Evolutionary conservation across 768 basidiomycete genomes (phyloP).

Genomic region (Wakefieldia striispora): DNA sequence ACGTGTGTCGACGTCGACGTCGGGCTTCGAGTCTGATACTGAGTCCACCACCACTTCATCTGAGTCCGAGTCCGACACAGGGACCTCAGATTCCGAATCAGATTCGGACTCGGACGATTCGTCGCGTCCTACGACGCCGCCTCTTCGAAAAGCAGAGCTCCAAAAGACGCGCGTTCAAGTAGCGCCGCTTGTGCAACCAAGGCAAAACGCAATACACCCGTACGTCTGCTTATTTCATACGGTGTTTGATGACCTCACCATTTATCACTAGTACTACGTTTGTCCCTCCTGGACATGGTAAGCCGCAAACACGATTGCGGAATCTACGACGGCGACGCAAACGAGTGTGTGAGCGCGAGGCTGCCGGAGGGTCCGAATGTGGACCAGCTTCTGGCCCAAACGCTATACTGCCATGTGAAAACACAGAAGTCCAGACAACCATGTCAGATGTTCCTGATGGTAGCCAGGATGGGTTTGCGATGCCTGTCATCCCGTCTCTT

Average conservation of each 20-base stretch:
- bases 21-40: conserved; percentile 22
- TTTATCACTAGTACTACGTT: conserved; percentile 6
- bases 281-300: conserved; percentile 62
- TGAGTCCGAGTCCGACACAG: conserved; percentile 29
- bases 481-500: conserved; percentile 36
- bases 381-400: conserved; percentile 42
- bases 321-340: conserved; percentile 57
- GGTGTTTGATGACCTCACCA: background rate
- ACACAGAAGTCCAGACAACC: background rate
- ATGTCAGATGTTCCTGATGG: conserved; percentile 10
- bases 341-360: conserved; percentile 33
- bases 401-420: conserved; percentile 21
- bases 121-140: background rate
- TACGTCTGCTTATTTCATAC: conserved; percentile 1
- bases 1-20: conserved; percentile 8
- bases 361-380: conserved; percentile 12
- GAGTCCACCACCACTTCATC: conserved; percentile 20
- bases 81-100: conserved; percentile 16
- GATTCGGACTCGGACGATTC: conserved; percentile 15
- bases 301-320: conserved; percentile 52
- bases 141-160: conserved; percentile 6
- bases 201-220: background rate
- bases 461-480: conserved; percentile 12
- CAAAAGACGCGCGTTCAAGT: conserved; percentile 11
- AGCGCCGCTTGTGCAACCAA: conserved; percentile 8